phyloP scores from a whole-genome alignment of 441 rosid genomes.

The Caryocar brasiliense region DNA sequence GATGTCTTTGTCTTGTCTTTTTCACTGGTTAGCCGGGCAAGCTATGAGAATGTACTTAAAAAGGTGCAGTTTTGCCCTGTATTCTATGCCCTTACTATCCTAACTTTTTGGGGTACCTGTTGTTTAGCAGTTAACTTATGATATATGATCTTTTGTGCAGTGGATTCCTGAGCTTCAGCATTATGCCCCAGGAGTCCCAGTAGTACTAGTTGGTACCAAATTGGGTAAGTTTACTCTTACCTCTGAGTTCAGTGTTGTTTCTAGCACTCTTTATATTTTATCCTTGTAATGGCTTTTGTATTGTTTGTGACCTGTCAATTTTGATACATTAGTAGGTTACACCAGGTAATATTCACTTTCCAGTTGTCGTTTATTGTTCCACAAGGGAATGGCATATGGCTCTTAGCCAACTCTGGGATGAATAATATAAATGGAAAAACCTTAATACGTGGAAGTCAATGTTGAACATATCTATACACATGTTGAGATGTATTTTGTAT shows the following conservation, averaged over 20 bases:
- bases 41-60: slow-evolving; percentile 69
- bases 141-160: slow-evolving; percentile 26
- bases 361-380: too few relatives aligned
- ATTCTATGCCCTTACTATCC: too few relatives aligned
- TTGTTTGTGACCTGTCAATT: background rate
- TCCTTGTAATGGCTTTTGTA: background rate
- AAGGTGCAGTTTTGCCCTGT: too few relatives aligned
- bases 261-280: background rate
- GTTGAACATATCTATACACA: too few relatives aligned
- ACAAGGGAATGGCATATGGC: too few relatives aligned
- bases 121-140: too few relatives aligned
- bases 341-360: background rate
- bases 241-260: background rate
- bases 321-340: background rate
- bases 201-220: slow-evolving; percentile 91
- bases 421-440: too few relatives aligned
- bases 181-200: slow-evolving; percentile 79
- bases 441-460: too few relatives aligned
- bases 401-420: too few relatives aligned
- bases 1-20: slow-evolving; percentile 79
- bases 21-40: slow-evolving; percentile 71
- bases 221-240: slow-evolving; percentile 42
- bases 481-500: too few relatives aligned
- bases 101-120: too few relatives aligned
- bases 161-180: slow-evolving; percentile 98